phyloP scores from a whole-genome alignment of 2,329 filamentous ascomycete genomes.

The Coleophoma crateriformis region DNA sequence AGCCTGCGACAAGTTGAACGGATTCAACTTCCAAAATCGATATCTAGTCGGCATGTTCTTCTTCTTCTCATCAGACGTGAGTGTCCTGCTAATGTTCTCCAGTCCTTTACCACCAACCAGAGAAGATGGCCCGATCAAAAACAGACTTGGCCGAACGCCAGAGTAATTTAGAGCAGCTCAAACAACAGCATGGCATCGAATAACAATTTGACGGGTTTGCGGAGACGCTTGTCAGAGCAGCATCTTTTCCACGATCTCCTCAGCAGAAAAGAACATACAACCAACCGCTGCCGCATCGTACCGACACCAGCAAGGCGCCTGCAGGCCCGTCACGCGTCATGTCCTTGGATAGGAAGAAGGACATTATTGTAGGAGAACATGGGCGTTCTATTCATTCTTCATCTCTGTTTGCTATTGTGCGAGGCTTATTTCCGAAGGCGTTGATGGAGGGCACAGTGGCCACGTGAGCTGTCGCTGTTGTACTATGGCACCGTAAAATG shows the following conservation, averaged over 20 bases:
- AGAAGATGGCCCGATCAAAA: constrained; percentile 81
- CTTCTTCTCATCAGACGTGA: constrained; percentile 1
- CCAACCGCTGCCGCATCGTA: neutral
- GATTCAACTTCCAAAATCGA: constrained; percentile 99
- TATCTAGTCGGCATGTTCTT: constrained; percentile 84
- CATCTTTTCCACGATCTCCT: constrained; percentile 6
- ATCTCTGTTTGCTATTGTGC: constrained; percentile 23
- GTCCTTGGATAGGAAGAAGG: constrained; percentile 22
- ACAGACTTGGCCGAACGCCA: constrained; percentile 90
- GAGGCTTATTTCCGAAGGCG: constrained; percentile 20
- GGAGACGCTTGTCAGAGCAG: constrained; percentile 20
- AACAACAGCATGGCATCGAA: constrained; percentile 97
- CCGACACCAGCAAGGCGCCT: constrained; percentile 9
- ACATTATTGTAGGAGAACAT: constrained; percentile 9
- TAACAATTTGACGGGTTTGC: constrained; percentile 76
- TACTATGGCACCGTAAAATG: constrained; percentile 4
- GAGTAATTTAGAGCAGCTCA: constrained; percentile 96
- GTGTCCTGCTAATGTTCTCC: constrained; percentile 7
- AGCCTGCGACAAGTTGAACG: constrained; percentile 98
- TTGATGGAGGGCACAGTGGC: constrained; percentile 9
- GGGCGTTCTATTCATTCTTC: constrained; percentile 8
- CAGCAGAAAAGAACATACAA: constrained; percentile 8
- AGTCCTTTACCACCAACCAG: constrained; percentile 73
- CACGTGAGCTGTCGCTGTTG: neutral
- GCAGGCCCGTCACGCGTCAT: constrained; percentile 25